Conservation (phyloP, 352 stramenopile species). For the Phytopythium kandeliae region DNA sequence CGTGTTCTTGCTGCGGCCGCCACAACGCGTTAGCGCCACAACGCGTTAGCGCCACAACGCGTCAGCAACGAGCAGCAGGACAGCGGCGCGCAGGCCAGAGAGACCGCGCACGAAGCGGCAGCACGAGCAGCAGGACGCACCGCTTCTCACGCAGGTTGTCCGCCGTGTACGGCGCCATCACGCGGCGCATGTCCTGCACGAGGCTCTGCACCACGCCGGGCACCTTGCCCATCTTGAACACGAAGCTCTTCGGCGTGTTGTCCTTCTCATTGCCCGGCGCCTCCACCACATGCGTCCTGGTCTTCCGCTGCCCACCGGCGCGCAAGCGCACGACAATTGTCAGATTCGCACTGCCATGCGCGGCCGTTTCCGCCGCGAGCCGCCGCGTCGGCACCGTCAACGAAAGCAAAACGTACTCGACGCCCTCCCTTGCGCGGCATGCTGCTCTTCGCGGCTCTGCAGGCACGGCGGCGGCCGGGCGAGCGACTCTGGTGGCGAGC, state of each 20-base stretch:
- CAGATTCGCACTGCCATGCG: not conserved
- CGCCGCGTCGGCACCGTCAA: not conserved
- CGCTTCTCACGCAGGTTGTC: slow-evolving; percentile 90
- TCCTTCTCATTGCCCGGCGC: slow-evolving; percentile 65
- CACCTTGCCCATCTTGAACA: slow-evolving; percentile 89
- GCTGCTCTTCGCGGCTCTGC: slow-evolving; percentile 2
- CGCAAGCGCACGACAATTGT: not conserved
- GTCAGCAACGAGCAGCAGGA: not conserved
- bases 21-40: not conserved
- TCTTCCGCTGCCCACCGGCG: slow-evolving; percentile 71
- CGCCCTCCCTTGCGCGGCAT: slow-evolving; percentile 86
- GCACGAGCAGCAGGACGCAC: slow-evolving; percentile 10
- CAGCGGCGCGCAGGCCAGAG: no score
- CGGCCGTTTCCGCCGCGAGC: not conserved
- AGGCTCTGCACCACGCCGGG: slow-evolving; percentile 76
- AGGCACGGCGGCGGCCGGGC: no score
- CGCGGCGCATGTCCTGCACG: slow-evolving; percentile 89
- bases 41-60: no score
- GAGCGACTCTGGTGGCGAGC: no score
- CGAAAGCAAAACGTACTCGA: slow-evolving; percentile 47
- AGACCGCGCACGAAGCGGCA: no score
- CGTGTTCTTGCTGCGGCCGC: slow-evolving; percentile 65
- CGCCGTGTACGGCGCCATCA: slow-evolving; percentile 95
- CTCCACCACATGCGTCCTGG: slow-evolving; percentile 71
- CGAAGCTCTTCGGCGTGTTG: slow-evolving; percentile 88